Conservation (phyloP, 139 green algal species). For the Chlorella sp. region DNA sequence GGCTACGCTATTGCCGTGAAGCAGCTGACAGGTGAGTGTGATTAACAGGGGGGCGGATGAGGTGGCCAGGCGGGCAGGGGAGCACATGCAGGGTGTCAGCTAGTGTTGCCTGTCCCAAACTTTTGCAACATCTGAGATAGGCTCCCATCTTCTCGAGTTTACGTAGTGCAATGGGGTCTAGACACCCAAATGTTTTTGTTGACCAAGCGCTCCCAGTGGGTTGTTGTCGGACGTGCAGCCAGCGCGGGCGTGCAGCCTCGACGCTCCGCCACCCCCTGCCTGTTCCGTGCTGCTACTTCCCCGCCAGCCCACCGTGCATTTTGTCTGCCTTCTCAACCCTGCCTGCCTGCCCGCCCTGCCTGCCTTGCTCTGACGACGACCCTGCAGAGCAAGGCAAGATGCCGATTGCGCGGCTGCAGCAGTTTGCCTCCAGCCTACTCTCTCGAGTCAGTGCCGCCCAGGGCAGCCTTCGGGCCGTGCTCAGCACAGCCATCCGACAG, state of each 20-base stretch:
- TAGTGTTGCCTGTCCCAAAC: background rate
- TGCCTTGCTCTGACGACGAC: background rate
- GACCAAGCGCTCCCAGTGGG: too few relatives aligned
- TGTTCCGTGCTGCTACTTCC: too few relatives aligned
- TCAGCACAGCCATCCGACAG: constrained; percentile 8
- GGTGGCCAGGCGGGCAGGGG: background rate
- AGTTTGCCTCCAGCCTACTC: background rate
- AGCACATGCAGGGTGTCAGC: background rate
- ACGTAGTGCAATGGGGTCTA: too few relatives aligned
- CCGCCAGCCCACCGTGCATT: background rate
- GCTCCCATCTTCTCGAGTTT: too few relatives aligned
- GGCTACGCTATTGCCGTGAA: constrained; percentile 38
- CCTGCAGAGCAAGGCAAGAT: constrained; percentile 12
- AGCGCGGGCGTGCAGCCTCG: too few relatives aligned
- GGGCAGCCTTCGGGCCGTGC: background rate
- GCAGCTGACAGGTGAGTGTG: constrained; percentile 29
- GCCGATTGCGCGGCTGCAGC: background rate
- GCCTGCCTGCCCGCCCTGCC: background rate
- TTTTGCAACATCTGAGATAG: too few relatives aligned
- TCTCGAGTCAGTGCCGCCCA: background rate
- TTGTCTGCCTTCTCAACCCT: background rate
- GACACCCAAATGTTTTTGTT: too few relatives aligned
- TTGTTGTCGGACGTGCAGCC: too few relatives aligned
- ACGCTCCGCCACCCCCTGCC: too few relatives aligned
- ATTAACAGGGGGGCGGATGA: background rate